Base-by-base conservation (phyloP, 345 rosid genomes). In the Gossypium anomalum region DNA sequence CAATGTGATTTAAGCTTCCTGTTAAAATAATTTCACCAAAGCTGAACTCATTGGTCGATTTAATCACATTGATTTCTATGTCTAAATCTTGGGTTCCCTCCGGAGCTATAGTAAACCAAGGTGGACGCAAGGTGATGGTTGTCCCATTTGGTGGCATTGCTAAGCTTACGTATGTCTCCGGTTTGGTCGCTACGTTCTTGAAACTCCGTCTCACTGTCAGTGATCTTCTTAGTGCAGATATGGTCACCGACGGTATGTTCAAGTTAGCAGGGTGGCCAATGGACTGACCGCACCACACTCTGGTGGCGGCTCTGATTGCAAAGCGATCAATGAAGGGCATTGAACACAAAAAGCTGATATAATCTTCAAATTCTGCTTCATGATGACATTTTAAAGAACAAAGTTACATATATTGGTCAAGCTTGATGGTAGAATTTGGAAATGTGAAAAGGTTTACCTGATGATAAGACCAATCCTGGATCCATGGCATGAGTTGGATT, bases 181-280 rank as follows among this genome's bases (percentile, higher is more conserved):
- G 79, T 78, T 79, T 85, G 72, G 60, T 72, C 2, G 82, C 87
- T 22, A 86, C 90, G 43, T 86, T 91, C 79, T 70, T 87, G 79
- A 94, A 85, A 67, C 83, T 87, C 79, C 97, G 81, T 48, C 63
- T 82, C 73, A 90, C 67, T 8, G 63, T 70, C 72, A 72, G 83
- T 14, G 87, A 70, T 20, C 81, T 82, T 60, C 48, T 77, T 11
- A 92, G 78, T 23, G 86, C 66, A 45, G 95, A 87, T 76, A 92
- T 79, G 10, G 93, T 90, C 58, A 92, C 86, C 1, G 93, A 94
- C 1, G 97, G 97, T 17, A 88, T 83, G 83, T 94, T 92, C 70
- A 94, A 84, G 77, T 89, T 82, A 1, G 97, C 89, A 0, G 89
- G 93, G 73, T 83, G 86, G 87, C 83, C 65, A 25, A 87, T 74